A percentile compares a stretch with the other conserved stretches of the same genome.
phyloP scores from a whole-genome alignment of 306 rosid species.

The Nissolia schottii region DNA sequence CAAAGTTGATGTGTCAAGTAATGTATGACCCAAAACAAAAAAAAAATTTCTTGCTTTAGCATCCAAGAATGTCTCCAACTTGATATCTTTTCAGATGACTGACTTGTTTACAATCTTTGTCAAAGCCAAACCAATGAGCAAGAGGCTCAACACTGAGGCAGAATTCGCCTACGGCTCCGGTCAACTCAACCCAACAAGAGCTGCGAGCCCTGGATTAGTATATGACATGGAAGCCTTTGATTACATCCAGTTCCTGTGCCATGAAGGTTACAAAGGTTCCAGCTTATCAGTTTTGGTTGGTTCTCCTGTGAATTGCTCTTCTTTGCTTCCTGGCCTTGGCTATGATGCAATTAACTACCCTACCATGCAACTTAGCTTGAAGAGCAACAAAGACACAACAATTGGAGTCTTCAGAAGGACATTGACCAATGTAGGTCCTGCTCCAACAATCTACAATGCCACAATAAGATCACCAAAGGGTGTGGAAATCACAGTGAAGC shows the following conservation, averaged over 20 bases:
- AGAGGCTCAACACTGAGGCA: constrained; percentile 45
- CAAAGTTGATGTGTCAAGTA: too few species aligned
- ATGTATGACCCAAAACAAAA: too few species aligned
- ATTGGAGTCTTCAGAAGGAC: constrained; percentile 47
- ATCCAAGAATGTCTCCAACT: too few species aligned
- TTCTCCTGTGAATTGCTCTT: constrained; percentile 58
- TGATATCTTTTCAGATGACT: background rate
- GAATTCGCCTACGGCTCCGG: constrained; percentile 88
- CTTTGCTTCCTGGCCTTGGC: constrained; percentile 65
- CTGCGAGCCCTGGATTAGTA: constrained; percentile 67
- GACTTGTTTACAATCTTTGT: constrained; percentile 15
- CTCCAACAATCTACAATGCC: constrained; percentile 48
- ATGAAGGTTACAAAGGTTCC: constrained; percentile 58
- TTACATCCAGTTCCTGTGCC: constrained; percentile 73
- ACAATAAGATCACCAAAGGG: constrained; percentile 62
- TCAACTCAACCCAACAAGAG: constrained; percentile 66
- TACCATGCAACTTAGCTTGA: constrained; percentile 56
- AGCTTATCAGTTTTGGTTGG: constrained; percentile 45
- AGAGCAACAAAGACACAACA: constrained; percentile 23
- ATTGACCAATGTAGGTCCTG: constrained; percentile 78
- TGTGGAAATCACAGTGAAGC: constrained; percentile 56
- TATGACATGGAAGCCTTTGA: constrained; percentile 64
- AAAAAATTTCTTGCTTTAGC: too few species aligned
- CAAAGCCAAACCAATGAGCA: constrained; percentile 78
- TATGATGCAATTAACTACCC: constrained; percentile 89